These are phyloP conservation scores for Medicago lupulina DNA, from an alignment of 306 rosid species.

Conservation along the genomic window DNA sequence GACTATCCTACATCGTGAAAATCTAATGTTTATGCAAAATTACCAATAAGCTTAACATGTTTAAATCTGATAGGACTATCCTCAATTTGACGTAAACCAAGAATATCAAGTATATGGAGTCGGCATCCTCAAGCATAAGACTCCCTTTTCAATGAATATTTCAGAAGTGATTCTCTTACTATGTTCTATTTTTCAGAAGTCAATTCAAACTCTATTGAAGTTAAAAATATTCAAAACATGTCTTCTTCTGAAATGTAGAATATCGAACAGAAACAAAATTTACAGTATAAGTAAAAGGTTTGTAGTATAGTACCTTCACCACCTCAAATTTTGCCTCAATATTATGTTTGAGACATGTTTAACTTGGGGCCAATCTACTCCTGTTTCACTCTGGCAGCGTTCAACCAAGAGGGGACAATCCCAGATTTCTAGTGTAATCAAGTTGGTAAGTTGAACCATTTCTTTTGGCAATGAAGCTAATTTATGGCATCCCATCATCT, in stretches of 20 bases:
- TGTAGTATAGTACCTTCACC: background rate
- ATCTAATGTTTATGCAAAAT: too few relatives aligned
- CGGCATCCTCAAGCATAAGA: too few relatives aligned
- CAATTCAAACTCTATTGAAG: background rate
- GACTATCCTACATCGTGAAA: background rate
- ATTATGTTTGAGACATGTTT: background rate
- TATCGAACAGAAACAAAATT: background rate
- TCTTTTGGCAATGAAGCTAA: background rate
- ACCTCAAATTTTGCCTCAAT: background rate
- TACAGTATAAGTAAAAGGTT: background rate
- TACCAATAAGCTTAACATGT: too few relatives aligned
- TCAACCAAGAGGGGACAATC: background rate
- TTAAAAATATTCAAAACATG: background rate
- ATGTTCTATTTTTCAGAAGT: background rate
- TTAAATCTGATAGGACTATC: too few relatives aligned
- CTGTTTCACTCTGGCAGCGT: background rate
- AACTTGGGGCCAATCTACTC: conserved; percentile 32
- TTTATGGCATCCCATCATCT: background rate
- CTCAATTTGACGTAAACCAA: too few relatives aligned
- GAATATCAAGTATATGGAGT: too few relatives aligned
- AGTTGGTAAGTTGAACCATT: background rate
- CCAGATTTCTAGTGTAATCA: background rate
- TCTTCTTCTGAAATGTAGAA: background rate
- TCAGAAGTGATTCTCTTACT: background rate
- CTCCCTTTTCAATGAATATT: too few relatives aligned